These are phyloP conservation scores for Phanerodontia chrysosporium DNA, from an alignment of 768 basidiomycete genomes.

Conservation along the genomic window DNA sequence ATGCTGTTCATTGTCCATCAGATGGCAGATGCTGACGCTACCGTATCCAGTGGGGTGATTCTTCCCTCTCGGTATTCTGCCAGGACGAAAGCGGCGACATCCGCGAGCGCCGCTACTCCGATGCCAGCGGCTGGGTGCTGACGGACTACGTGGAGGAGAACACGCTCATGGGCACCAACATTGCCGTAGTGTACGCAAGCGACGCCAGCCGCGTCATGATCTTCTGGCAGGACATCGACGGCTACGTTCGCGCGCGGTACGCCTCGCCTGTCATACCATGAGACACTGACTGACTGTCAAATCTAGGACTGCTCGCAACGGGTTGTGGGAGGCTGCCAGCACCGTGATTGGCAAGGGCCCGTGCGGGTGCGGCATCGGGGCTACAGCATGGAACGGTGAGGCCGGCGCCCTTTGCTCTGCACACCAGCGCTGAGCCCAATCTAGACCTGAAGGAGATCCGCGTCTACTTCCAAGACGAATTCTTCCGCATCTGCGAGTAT, in stretches of 20 bases:
- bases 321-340: not conserved
- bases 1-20: not conserved
- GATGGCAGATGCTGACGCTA: not conserved
- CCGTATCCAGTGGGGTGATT: not conserved
- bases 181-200: slow-evolving; percentile 1
- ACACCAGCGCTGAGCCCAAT: not conserved
- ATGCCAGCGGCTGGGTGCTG: not conserved
- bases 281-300: not conserved
- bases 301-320: not conserved
- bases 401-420: not conserved
- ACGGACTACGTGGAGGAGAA: not conserved
- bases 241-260: not conserved
- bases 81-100: not conserved
- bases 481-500: not conserved
- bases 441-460: slow-evolving; percentile 4
- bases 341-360: not conserved
- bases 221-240: slow-evolving; percentile 7
- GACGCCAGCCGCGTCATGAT: not conserved
- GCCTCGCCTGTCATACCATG: no score
- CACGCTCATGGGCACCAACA: slow-evolving; percentile 3
- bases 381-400: slow-evolving; percentile 4
- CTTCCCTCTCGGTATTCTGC: slow-evolving; percentile 2
- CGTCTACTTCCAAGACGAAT: slow-evolving; percentile 5
- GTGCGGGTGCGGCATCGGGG: not conserved
- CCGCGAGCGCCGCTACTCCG: not conserved